Conservation (phyloP, 768 basidiomycete species). For the Albatrellus ellisii region DNA sequence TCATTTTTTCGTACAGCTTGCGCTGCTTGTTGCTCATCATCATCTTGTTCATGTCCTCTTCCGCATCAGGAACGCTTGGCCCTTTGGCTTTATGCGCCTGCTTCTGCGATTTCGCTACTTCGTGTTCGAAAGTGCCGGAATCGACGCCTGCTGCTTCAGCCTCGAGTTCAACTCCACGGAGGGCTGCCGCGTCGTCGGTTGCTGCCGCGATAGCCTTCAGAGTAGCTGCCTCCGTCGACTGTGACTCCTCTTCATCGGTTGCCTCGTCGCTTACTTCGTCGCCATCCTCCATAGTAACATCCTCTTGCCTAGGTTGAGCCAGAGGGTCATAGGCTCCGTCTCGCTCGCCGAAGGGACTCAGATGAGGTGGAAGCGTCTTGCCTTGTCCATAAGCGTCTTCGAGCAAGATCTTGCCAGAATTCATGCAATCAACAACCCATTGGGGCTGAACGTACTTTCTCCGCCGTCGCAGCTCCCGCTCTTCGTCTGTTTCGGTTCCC, state of each 20-base stretch:
- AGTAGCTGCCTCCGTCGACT: slow-evolving; percentile 19
- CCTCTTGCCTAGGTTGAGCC: slow-evolving; percentile 23
- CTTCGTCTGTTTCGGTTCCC: slow-evolving; percentile 36
- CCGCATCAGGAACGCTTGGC: slow-evolving; percentile 25
- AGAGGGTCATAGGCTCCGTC: slow-evolving; percentile 67
- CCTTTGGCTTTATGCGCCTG: slow-evolving; percentile 18
- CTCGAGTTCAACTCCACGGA: slow-evolving; percentile 81
- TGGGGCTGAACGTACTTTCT: slow-evolving; percentile 93
- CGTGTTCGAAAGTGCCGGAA: slow-evolving; percentile 64
- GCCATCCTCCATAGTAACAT: slow-evolving; percentile 20
- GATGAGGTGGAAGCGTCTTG: slow-evolving; percentile 78
- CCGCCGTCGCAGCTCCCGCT: slow-evolving; percentile 47
- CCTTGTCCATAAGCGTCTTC: slow-evolving; percentile 84
- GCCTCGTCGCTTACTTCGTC: slow-evolving; percentile 21
- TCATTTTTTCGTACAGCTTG: slow-evolving; percentile 90
- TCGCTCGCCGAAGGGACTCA: slow-evolving; percentile 87
- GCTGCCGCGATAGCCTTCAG: slow-evolving; percentile 23
- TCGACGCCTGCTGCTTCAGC: slow-evolving; percentile 85
- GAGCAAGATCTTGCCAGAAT: slow-evolving; percentile 69
- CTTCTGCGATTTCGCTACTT: slow-evolving; percentile 49
- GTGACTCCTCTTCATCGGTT: slow-evolving; percentile 18
- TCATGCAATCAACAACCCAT: slow-evolving; percentile 96
- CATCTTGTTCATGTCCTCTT: slow-evolving; percentile 93
- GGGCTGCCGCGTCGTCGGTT: slow-evolving; percentile 46
- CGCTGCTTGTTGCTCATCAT: slow-evolving; percentile 93